Evolutionary conservation across 2,329 filamentous ascomycete genomes (phyloP).

Genomic region (Venturia aucupariae): DNA sequence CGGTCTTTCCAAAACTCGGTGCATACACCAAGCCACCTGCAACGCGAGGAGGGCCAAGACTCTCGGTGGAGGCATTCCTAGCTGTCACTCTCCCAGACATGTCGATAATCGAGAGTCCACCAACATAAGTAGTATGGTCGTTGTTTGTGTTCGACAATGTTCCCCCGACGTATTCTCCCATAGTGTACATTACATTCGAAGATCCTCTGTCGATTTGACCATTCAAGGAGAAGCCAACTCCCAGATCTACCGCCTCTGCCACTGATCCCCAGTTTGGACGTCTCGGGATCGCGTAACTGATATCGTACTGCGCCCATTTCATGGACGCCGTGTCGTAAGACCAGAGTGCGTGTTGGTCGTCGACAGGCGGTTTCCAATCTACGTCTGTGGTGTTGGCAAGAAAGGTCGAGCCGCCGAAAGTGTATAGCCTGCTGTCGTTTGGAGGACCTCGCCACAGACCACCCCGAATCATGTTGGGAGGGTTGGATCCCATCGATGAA

Average conservation of each 20-base stretch:
- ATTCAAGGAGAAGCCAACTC: background rate
- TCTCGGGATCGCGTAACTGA: conserved; percentile 14
- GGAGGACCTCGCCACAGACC: conserved; percentile 22
- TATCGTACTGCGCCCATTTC: conserved; percentile 19
- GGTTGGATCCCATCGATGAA: conserved; percentile 19
- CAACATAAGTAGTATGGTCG: background rate
- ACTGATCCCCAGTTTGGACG: background rate
- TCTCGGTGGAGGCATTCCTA: background rate
- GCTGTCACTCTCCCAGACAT: background rate
- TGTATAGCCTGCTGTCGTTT: conserved; percentile 22
- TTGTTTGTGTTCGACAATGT: background rate
- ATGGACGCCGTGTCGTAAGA: conserved; percentile 21
- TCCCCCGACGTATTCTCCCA: background rate
- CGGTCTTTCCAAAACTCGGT: background rate
- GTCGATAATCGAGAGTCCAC: background rate
- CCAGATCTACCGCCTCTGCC: background rate
- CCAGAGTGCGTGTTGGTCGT: conserved; percentile 25
- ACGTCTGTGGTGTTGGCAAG: conserved; percentile 24
- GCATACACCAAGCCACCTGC: background rate
- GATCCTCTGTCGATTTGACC: background rate
- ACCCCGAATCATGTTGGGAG: conserved; percentile 23
- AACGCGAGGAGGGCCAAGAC: background rate
- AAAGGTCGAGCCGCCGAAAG: conserved; percentile 26
- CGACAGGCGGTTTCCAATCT: conserved; percentile 20
- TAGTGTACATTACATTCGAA: conserved; percentile 1